phyloP scores from a whole-genome alignment of 1,139 yeast genomes.

The Zygoascus hellenicus region DNA sequence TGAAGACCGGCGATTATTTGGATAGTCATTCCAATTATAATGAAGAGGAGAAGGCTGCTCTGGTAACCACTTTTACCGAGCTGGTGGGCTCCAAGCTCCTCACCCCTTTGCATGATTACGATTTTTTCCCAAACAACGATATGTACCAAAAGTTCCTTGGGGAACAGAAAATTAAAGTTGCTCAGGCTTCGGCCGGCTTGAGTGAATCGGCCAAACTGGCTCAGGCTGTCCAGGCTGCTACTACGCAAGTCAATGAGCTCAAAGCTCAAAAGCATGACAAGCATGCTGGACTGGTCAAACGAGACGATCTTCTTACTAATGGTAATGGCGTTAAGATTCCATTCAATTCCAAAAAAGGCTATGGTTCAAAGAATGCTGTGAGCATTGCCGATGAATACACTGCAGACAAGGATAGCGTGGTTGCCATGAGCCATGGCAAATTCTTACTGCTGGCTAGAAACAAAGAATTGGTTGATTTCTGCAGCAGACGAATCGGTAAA shows the following conservation, averaged over 20 bases:
- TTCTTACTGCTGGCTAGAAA: constrained; percentile 65
- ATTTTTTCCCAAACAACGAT: constrained; percentile 36
- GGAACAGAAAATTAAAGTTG: constrained; percentile 3
- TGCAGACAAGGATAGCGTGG: constrained; percentile 38
- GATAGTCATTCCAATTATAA: constrained; percentile 35
- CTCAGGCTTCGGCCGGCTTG: constrained; percentile 17
- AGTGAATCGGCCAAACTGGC: constrained; percentile 29
- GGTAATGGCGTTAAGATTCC: constrained; percentile 3
- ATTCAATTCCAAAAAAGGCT: neutral
- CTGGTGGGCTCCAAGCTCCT: constrained; percentile 59
- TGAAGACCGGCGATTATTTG: constrained; percentile 57
- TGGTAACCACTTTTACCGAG: constrained; percentile 37
- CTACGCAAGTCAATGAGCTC: constrained; percentile 38
- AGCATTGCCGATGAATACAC: constrained; percentile 12
- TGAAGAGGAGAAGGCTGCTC: constrained; percentile 31
- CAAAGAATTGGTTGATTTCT: constrained; percentile 55
- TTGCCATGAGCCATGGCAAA: constrained; percentile 61
- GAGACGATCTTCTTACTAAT: constrained; percentile 8
- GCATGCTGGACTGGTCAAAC: constrained; percentile 21
- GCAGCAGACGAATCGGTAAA: constrained; percentile 64
- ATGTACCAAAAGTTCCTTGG: constrained; percentile 19
- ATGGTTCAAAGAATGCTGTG: neutral
- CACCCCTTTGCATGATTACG: constrained; percentile 39
- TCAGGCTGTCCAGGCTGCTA: constrained; percentile 47
- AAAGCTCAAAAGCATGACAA: constrained; percentile 31